Evolutionary conservation across 768 basidiomycete genomes (phyloP).

Genomic region (Lentinula sp.): DNA sequence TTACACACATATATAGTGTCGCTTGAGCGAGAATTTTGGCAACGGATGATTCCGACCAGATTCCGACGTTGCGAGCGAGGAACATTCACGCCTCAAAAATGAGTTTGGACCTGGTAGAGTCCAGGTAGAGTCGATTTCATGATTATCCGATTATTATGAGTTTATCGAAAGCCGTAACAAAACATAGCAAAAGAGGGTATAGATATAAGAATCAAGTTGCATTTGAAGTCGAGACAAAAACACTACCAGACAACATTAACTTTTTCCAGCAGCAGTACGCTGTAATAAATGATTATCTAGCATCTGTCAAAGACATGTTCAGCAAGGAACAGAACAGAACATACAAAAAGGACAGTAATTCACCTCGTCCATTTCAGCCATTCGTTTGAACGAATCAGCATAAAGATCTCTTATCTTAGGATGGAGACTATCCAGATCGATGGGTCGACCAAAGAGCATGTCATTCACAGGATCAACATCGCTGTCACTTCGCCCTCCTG

Average conservation of each 20-base stretch:
- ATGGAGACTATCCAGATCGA: constrained; percentile 61
- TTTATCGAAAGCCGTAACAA: not conserved
- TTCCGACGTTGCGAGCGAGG: no score
- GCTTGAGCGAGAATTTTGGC: no score
- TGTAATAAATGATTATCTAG: constrained; percentile 3
- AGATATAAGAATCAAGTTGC: not conserved
- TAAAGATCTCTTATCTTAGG: constrained; percentile 70
- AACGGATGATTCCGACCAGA: no score
- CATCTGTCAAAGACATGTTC: not conserved
- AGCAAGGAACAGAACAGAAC: no score
- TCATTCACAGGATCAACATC: constrained; percentile 61
- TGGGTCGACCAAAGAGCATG: constrained; percentile 60
- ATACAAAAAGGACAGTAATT: constrained; percentile 5
- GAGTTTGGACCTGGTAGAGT: no score
- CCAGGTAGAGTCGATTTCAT: no score
- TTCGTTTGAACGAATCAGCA: constrained; percentile 58
- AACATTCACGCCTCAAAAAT: no score
- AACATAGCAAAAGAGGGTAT: not conserved
- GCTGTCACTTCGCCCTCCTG: constrained; percentile 22
- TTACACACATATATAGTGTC: no score
- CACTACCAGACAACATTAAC: not conserved
- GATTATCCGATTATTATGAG: no score
- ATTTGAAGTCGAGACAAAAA: not conserved
- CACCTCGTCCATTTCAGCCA: constrained; percentile 82
- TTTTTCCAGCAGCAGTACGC: constrained; percentile 1